Base-by-base conservation (phyloP, 768 basidiomycete species). In the Cystofilobasidium macerans region DNA sequence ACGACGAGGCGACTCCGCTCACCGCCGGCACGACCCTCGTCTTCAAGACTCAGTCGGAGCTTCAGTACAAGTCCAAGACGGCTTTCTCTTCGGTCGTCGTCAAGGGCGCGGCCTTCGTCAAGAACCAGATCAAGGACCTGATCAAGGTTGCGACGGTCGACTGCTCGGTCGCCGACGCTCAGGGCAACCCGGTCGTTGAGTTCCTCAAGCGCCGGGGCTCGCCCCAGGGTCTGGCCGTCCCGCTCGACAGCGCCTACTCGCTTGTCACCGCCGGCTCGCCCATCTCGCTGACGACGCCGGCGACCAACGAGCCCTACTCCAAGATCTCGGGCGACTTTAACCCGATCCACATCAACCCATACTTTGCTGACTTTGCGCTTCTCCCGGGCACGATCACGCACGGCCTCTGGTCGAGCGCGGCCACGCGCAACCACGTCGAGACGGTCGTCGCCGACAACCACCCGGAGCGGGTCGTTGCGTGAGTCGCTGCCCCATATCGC, bases 381-480 rank as follows among this genome's bases (percentile, higher is more conserved):
- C 84, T 99, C 18, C 93, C 94, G 30, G 87, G 88, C 18, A 99
- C 95, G 13, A 98, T 99, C 73, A 97, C 95, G 3, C 95, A 98
- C 73, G 95, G 95, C 61, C 84, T 98, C 79, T 97, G 91, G 89
- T 86, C 90, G 2, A 91, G 88, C 71, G 95, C 95, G 57, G 92
- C 93, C 12, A 93, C 92, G 14, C 83, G 95, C 69, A 84, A 86
- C 56, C 92, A 86, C 72, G 84, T 98, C 65, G 95, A 99, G 78
- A 93, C 84, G 64, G 84, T 93, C 62, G 93, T 89, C 45, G 95
- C 94, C 16, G 85, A 93, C 76, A 94, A 92, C 64, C 82, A 86
- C 70, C 91, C 93, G 0, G 86, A 91, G 67, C 86, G 95, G 69
- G 93, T 99, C 53, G 78, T 88, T 66, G 82, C 86, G 85, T 90